A percentile compares a stretch with the other conserved stretches of the same genome.
Evolutionary conservation across 306 rosid genomes (phyloP).

Genomic region (Ammopiptanthus mongolicus): DNA sequence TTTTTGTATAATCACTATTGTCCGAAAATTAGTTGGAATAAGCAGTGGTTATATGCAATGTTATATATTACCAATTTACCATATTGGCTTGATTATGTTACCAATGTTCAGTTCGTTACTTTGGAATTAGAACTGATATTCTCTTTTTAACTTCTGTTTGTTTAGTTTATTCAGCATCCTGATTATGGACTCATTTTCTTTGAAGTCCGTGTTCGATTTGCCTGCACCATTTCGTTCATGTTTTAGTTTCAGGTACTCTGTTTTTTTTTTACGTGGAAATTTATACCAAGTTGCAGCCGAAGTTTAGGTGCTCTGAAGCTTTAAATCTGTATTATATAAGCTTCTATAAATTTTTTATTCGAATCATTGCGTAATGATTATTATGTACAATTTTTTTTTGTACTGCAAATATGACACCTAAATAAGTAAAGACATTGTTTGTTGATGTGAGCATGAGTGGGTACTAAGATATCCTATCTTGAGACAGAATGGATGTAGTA

Average conservation of each 20-base stretch:
- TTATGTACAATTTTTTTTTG: too few relatives aligned
- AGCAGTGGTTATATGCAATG: neutral
- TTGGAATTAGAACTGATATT: conserved; percentile 3
- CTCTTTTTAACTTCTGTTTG: neutral
- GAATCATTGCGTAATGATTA: neutral
- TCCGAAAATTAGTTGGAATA: neutral
- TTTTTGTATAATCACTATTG: neutral
- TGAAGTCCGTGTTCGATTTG: conserved; percentile 80
- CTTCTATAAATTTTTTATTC: neutral
- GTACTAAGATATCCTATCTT: neutral
- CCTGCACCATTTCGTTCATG: conserved; percentile 64
- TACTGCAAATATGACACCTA: neutral
- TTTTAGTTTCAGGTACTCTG: conserved; percentile 79
- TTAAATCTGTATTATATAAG: neutral
- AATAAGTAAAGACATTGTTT: neutral
- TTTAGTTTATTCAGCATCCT: conserved; percentile 18
- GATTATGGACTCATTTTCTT: conserved; percentile 67
- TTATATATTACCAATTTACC: neutral
- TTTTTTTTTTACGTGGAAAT: neutral
- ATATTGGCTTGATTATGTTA: neutral
- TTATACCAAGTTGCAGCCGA: conserved; percentile 3
- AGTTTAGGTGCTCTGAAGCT: conserved; percentile 1
- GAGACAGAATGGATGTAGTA: neutral
- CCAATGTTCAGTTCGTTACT: neutral
- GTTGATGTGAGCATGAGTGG: neutral